Percentiles rank a stretch among this genome's conserved stretches.
phyloP scores from a whole-genome alignment of 2,329 filamentous ascomycete species.

The Beauveria australis region DNA sequence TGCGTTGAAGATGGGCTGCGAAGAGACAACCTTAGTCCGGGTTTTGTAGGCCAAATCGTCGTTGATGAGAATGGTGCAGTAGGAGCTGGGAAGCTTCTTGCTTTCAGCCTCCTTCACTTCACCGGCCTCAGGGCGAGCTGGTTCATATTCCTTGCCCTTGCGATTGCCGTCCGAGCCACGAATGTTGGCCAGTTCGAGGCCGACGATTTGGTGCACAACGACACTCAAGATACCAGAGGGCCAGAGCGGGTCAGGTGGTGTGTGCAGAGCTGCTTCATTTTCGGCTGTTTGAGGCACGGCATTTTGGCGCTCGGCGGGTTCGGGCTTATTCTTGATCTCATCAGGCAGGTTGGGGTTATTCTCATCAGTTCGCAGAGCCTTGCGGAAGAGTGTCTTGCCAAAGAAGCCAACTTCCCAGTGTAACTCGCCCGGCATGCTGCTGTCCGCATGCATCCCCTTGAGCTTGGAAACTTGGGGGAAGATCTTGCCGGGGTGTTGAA shows the following conservation, averaged over 20 bases:
- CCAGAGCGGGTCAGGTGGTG: slow-evolving; percentile 93
- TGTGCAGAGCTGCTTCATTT: slow-evolving; percentile 81
- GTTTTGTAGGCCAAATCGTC: slow-evolving; percentile 89
- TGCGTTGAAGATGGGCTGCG: slow-evolving; percentile 94
- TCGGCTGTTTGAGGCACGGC: slow-evolving; percentile 60
- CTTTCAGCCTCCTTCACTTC: slow-evolving; percentile 80
- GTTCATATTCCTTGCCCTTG: slow-evolving; percentile 81
- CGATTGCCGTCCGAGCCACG: slow-evolving; percentile 75
- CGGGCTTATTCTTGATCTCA: slow-evolving; percentile 62
- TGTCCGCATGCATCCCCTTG: slow-evolving; percentile 72
- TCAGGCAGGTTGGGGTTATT: slow-evolving; percentile 71
- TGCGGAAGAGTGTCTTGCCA: slow-evolving; percentile 79
- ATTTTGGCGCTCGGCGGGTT: slow-evolving; percentile 75
- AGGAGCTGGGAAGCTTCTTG: slow-evolving; percentile 74
- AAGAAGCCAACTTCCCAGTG: slow-evolving; percentile 97
- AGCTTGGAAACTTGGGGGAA: slow-evolving; percentile 82
- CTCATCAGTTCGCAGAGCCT: slow-evolving; percentile 77
- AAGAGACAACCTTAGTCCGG: slow-evolving; percentile 86
- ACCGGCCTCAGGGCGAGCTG: slow-evolving; percentile 71
- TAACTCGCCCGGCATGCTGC: slow-evolving; percentile 83
- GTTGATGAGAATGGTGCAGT: slow-evolving; percentile 87
- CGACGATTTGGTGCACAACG: slow-evolving; percentile 90
- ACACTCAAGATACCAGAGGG: slow-evolving; percentile 82
- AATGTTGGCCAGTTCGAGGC: slow-evolving; percentile 83
- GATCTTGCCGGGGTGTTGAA: slow-evolving; percentile 86